Percentiles rank a stretch among this genome's conserved stretches.
Conservation (phyloP, 192 early-diverging fungal species). For the Coemansia sp. region DNA sequence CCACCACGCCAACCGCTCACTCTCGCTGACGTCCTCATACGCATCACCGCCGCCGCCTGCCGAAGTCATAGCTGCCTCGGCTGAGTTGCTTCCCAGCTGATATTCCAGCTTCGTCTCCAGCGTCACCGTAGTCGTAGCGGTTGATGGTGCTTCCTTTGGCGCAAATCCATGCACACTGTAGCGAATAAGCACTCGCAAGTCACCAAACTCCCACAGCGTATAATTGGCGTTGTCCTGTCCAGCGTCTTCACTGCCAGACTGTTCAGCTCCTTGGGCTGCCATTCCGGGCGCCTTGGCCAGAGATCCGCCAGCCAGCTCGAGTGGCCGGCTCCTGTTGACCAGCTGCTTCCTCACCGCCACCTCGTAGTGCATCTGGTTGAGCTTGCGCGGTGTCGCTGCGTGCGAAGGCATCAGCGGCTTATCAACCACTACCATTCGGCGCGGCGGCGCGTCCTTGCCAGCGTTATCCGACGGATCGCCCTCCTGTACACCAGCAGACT, state of each 20-base stretch:
- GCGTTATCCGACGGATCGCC: background rate
- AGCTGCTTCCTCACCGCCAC: conserved; percentile 16
- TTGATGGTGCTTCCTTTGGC: background rate
- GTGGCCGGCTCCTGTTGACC: conserved; percentile 7
- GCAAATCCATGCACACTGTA: conserved; percentile 43
- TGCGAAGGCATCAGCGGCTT: conserved; percentile 23
- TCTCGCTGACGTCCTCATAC: conserved; percentile 33
- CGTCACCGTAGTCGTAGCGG: conserved; percentile 29
- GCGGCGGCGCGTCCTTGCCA: background rate
- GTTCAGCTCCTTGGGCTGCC: background rate
- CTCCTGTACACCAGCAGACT: background rate
- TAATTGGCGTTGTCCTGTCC: conserved; percentile 35
- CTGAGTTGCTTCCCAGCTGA: conserved; percentile 3
- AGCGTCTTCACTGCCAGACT: background rate
- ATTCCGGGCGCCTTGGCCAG: background rate
- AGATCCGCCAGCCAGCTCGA: conserved; percentile 22
- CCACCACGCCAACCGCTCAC: conserved; percentile 54
- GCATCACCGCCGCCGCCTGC: conserved; percentile 5
- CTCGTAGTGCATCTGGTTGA: conserved; percentile 32
- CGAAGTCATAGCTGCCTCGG: conserved; percentile 20
- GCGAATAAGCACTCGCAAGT: conserved; percentile 36
- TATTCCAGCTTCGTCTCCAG: conserved; percentile 42
- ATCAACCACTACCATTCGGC: conserved; percentile 31
- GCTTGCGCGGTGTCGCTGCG: conserved; percentile 32
- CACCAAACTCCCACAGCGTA: conserved; percentile 53